These are phyloP conservation scores for Perkinsus chesapeaki DNA, from an alignment of 169 alveolate species.

Conservation along the genomic window DNA sequence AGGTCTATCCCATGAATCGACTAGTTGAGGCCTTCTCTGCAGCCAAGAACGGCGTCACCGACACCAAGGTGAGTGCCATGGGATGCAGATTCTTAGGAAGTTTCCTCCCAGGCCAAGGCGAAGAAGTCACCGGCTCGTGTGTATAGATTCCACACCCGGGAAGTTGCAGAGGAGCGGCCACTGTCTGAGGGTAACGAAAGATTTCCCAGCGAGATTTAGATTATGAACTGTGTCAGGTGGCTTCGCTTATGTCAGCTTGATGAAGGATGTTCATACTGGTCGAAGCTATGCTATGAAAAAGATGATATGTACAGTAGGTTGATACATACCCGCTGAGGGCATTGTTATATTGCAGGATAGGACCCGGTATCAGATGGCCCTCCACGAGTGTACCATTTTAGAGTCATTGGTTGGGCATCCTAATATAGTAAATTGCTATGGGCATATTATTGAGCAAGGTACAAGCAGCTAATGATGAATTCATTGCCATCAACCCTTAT, in stretches of 20 bases:
- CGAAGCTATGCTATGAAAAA: constrained; percentile 21
- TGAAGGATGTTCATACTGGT: constrained; percentile 9
- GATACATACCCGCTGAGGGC: not conserved
- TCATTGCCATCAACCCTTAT: constrained; percentile 3
- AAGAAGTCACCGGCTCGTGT: not conserved
- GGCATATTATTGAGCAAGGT: constrained; percentile 12
- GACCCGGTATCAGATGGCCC: constrained; percentile 19
- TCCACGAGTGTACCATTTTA: not conserved
- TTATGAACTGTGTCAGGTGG: constrained; percentile 13
- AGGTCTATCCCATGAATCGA: not conserved
- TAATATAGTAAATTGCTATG: not conserved
- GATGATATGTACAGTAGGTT: not conserved
- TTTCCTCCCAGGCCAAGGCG: not conserved
- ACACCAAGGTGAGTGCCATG: not conserved
- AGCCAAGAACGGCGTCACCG: not conserved
- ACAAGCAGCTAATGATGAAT: not conserved
- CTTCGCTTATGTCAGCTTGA: constrained; percentile 17
- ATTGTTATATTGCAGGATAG: constrained; percentile 13
- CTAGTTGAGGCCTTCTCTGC: not conserved
- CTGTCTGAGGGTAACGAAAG: not conserved
- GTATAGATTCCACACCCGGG: not conserved
- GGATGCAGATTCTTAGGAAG: not conserved
- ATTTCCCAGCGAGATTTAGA: not conserved
- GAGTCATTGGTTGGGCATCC: not conserved
- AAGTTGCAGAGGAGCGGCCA: not conserved